phyloP scores from a whole-genome alignment of 176 grass and related monocot species.

The Rhynchospora breviuscula region DNA sequence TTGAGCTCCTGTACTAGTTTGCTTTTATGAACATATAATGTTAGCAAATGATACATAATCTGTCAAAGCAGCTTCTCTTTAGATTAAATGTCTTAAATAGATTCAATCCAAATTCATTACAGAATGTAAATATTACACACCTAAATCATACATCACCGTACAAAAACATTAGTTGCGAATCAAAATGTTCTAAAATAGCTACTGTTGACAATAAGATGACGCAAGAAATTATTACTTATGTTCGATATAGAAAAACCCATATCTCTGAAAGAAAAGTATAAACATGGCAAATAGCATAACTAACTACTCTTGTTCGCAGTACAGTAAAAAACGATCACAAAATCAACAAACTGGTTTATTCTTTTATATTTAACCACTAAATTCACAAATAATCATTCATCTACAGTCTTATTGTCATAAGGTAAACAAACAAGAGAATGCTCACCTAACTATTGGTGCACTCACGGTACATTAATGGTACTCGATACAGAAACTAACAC shows the following conservation, averaged over 20 bases:
- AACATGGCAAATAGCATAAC: not conserved
- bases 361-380: not conserved
- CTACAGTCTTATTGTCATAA: constrained; percentile 9
- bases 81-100: too few relatives aligned
- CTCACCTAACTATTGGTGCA: not conserved
- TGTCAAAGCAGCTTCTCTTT: too few relatives aligned
- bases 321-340: not conserved
- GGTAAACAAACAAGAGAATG: not conserved
- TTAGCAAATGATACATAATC: too few relatives aligned
- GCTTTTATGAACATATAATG: too few relatives aligned
- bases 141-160: too few relatives aligned
- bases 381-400: constrained; percentile 8
- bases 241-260: not conserved
- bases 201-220: not conserved
- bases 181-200: not conserved
- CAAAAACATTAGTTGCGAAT: too few relatives aligned
- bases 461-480: not conserved
- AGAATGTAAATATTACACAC: too few relatives aligned
- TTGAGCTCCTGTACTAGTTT: too few relatives aligned
- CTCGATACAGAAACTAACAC: not conserved
- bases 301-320: not conserved
- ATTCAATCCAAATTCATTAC: too few relatives aligned
- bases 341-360: not conserved
- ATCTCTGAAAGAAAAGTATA: not conserved
- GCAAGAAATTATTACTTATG: too few relatives aligned